These are phyloP conservation scores for Candida jianshihensis DNA, from an alignment of 805 yeast species.

Conservation along the genomic window DNA sequence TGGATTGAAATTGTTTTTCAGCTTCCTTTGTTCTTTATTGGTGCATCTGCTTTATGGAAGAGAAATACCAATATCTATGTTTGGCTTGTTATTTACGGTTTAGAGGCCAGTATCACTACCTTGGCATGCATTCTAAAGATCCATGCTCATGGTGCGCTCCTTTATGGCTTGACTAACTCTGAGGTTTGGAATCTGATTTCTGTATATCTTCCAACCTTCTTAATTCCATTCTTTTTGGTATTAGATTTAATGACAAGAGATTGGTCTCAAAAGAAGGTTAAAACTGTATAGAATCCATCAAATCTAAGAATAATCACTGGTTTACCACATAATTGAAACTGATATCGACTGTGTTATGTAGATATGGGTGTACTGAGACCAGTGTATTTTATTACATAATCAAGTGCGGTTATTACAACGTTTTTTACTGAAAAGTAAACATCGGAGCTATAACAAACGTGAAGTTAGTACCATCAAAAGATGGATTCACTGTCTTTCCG, in stretches of 20 bases:
- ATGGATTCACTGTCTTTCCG: slow-evolving; percentile 3
- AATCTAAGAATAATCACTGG: too few species aligned
- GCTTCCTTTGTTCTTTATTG: slow-evolving; percentile 64
- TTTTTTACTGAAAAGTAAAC: neutral
- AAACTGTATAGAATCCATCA: too few species aligned
- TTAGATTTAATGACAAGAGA: slow-evolving; percentile 16
- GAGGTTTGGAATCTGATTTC: slow-evolving; percentile 39
- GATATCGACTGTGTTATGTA: too few species aligned
- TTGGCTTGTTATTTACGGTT: slow-evolving; percentile 59
- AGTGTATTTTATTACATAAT: too few species aligned
- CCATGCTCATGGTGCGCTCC: slow-evolving; percentile 24
- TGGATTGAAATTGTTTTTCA: slow-evolving; percentile 68
- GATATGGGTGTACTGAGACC: too few species aligned
- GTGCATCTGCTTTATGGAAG: slow-evolving; percentile 27
- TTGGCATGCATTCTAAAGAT: slow-evolving; percentile 60
- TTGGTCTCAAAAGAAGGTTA: slow-evolving; percentile 8
- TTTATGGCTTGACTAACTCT: slow-evolving; percentile 22
- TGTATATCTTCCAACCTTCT: slow-evolving; percentile 64
- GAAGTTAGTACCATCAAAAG: neutral
- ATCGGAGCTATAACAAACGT: neutral
- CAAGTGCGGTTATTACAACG: too few species aligned
- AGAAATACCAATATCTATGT: slow-evolving; percentile 29
- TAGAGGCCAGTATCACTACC: slow-evolving; percentile 80
- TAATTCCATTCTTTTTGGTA: slow-evolving; percentile 53
- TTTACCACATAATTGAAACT: too few species aligned